Evolutionary conservation across 2,329 filamentous ascomycete genomes (phyloP), one percentile per base, ranked within the genome.

Genomic region (Cyphellophora europaea): DNA sequence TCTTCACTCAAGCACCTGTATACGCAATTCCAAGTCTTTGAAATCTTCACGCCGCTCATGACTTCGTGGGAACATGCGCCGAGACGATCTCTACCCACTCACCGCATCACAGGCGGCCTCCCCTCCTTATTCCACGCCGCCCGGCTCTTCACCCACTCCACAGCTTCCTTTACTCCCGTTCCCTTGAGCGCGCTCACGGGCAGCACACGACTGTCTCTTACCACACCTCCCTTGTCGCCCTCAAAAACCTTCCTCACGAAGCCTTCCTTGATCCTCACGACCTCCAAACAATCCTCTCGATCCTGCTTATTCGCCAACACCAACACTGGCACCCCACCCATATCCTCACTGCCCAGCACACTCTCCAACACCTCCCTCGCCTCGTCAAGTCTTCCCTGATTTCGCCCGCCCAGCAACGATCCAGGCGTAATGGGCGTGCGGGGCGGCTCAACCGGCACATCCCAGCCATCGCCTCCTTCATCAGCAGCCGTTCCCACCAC

Each of bases 271-370:
- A 98, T 95, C 46, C 87, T 71, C 41, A 96, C 89, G 2, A 95
- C 91, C 69, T 98, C 91, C 34, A 96, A 84, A 49, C 89, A 96
- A 60, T 96, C 91, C 61, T 98, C 91, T 2, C 89, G 69, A 58
- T 98, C 91, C 64, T 98, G 91, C 63, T 98, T 98, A 58, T 98
- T 98, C 42, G 91, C 91, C 46, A 98, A 65, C 32, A 98, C 84
- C 37, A 98, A 64, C 36, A 98, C 70, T 14, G 91, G 91, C 42
- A 98, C 87, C 10, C 91, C 89, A 50, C 87, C 84, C 2, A 89
- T 84, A 53, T 94, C 87, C 27, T 82, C 76, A 58, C 89, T 79
- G 55, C 86, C 80, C 51, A 98, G 66, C 32, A 96, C 88, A 48
- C 85, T 82, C 61, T 96, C 89, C 14, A 98, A 71, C 30, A 95